Base-by-base conservation (phyloP, 148 eudicot species). In the Camellia sinensis region DNA sequence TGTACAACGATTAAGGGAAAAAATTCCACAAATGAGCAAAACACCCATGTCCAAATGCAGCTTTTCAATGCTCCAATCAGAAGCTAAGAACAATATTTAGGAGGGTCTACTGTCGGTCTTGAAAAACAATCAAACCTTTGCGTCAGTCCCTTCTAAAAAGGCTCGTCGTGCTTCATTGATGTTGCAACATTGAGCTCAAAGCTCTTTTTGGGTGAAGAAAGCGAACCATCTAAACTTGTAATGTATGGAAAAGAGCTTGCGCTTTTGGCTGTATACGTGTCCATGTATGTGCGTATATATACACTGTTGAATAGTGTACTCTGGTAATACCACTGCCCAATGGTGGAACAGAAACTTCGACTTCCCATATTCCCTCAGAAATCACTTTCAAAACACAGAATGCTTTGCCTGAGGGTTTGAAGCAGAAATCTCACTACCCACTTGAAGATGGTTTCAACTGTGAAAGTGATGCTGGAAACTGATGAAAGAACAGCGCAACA, bases 401-500 rank as follows among this genome's bases (percentile, higher is more conserved):
- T 29, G 15, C n/a, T 37, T 37, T 7, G n/a, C 17, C 46, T 67
- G 12, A 40, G 10, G 13, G 37, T 66, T 29, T 66, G 44, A 13
- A 5, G 43, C 15, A 40, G 5, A 69, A 45, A 17, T 43, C 19
- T 45, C 21, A 45, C 53, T 45, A 43, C 53, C 73, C 8, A 44
- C 21, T 69, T 15, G 73, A 69, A 40, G 46, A 37, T 41, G 46
- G 1, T 63, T 59, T 74, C 48, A 1, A 18, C 66, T 14, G 53
- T 41, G 50, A 37, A 57, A 74, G 43, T 17, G 67, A 22, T 17
- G 65, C 78, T 37, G 78, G 66, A n/a, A 57, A 74, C 67, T 15
- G 66, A 59, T 74, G 54, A 53, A 73, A 61, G 14, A 11, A 73
- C 4, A 10, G 62, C 12, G 63, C 63, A 29, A 54, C 9, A 37